phyloP scores from a whole-genome alignment of 345 rosid genomes.

The Boechera divaricarpa region DNA sequence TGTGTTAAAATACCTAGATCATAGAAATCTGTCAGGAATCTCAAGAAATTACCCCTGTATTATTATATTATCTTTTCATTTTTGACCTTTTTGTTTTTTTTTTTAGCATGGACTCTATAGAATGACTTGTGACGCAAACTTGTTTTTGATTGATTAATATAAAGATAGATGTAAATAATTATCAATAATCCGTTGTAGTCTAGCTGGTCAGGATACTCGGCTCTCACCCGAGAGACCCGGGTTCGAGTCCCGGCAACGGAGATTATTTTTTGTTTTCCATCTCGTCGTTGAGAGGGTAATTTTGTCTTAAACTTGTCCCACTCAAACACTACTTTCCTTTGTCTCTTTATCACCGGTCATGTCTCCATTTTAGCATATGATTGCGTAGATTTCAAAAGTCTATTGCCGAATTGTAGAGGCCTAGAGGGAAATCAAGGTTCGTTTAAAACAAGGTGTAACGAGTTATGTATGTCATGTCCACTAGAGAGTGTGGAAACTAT shows the following conservation, averaged over 20 bases:
- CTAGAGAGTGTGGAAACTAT: background rate
- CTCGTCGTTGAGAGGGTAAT: background rate
- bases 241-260: conserved; percentile 72
- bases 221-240: conserved; percentile 77
- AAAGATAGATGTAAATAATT: rapidly evolving
- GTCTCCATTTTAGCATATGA: background rate
- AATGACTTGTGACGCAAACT: conserved; percentile 33
- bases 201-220: conserved; percentile 76
- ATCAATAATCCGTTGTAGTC: conserved; percentile 43
- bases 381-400: background rate
- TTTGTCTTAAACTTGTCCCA: background rate
- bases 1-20: conserved; percentile 1
- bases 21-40: conserved; percentile 26
- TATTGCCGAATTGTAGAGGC: too few relatives aligned
- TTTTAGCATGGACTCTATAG: background rate
- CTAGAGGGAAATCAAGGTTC: too few relatives aligned
- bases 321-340: background rate
- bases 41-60: conserved; percentile 1
- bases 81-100: background rate
- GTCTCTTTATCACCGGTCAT: background rate
- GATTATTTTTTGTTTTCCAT: background rate
- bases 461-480: background rate
- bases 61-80: background rate
- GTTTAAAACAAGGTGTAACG: background rate
- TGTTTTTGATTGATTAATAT: background rate